Evolutionary conservation across 169 alveolate genomes (phyloP), one percentile per base, ranked within the genome.

Genomic region (Cryptosporidium ryanae): DNA sequence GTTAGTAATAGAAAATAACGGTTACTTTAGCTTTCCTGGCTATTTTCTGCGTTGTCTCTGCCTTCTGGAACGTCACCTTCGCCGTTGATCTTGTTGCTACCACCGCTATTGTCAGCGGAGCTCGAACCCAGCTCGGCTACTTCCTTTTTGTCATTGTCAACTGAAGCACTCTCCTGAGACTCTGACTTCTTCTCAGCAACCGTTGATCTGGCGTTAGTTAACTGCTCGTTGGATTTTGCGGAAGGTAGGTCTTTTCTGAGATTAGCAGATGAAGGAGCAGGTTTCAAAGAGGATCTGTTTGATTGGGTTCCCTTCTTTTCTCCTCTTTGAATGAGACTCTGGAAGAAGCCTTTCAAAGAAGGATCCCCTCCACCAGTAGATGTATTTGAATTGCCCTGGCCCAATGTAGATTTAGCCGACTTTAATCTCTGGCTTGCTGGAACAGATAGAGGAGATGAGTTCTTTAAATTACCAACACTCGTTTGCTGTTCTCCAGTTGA

Each of bases 271-370:
- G 66, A 68, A 15, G 84, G 31, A 76, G 76, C 49, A 13, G 76
- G 76, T 29, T 48, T 76, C n/a, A 59, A 70, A 46, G 46, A 34
- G 25, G 76, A 43, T 44, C 64, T 10, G 13, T 76, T 67, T 13
- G 71, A 59, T 5, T 25, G 38, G 27, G 70, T 18, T 21, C 65
- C 71, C 63, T 61, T 76, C 23, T 76, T 76, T 13, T 76, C 87
- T 4, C 87, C 87, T 55, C 87, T 76, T 44, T 76, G 87, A 27
- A 76, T 76, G 7, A 76, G 71, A 34, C 71, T 76, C 59, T 76
- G 87, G 59, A 76, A 76, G 64, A 76, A 76, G 1, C 87, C 87
- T 27, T 61, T 76, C 27, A 76, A 70, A 17, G 87, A 76, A 1
- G 87, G 87, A n/a, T 76, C 87, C 4, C 84, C 68, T n/a, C 46